Percentiles rank a stretch among this genome's conserved stretches.
Conservation (phyloP, 2,329 filamentous ascomycete genomes). For the Orbilia blumenaviensis region DNA sequence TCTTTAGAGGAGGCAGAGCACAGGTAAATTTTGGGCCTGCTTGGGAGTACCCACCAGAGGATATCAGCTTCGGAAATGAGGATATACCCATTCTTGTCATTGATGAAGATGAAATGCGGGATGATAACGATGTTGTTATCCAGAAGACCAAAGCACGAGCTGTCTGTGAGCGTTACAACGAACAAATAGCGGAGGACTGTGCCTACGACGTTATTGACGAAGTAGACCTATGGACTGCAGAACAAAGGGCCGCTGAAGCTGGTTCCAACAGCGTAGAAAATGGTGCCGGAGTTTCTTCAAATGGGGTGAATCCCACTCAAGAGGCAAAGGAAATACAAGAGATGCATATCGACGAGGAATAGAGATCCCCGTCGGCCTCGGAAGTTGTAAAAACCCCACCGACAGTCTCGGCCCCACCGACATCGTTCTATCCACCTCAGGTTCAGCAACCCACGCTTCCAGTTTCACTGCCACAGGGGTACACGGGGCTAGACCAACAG, state of each 20-base stretch:
- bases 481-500: not conserved
- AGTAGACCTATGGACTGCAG: constrained; percentile 85
- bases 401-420: too few relatives aligned
- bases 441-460: too few relatives aligned
- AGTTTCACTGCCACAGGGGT: not conserved
- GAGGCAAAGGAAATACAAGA: constrained; percentile 51
- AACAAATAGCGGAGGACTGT: constrained; percentile 94
- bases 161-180: constrained; percentile 81
- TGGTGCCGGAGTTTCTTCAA: not conserved
- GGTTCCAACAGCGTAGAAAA: not conserved
- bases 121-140: constrained; percentile 59
- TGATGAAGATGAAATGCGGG: constrained; percentile 57
- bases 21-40: constrained; percentile 94
- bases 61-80: constrained; percentile 61
- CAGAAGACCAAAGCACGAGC: constrained; percentile 62
- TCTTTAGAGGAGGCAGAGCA: constrained; percentile 88
- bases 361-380: constrained; percentile 21
- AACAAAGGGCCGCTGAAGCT: constrained; percentile 59
- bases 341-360: constrained; percentile 52
- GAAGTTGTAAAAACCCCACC: too few relatives aligned
- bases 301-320: constrained; percentile 16
- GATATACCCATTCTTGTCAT: constrained; percentile 60
- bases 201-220: constrained; percentile 94
- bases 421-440: too few relatives aligned
- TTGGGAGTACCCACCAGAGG: constrained; percentile 86